A percentile compares a stretch with the other conserved stretches of the same genome.
Conservation (phyloP, 176 grass and related monocot species). For the Eremochloa ophiuroides region DNA sequence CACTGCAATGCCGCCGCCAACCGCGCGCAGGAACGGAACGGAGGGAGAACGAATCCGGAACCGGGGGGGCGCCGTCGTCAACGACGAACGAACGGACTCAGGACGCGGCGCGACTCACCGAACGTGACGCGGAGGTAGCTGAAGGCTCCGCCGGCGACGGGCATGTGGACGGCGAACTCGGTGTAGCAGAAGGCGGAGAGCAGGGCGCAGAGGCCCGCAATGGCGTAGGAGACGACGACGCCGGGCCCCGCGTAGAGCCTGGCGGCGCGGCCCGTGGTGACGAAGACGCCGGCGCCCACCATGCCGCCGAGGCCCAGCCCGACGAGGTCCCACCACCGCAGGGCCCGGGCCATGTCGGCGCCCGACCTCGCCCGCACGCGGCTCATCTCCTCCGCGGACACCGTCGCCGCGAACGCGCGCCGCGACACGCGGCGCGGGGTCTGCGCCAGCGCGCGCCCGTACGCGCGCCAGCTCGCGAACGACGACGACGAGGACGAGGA, state of each 20-base stretch:
- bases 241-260: constrained; percentile 20
- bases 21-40: neutral
- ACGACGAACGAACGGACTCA: neutral
- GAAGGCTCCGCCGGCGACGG: constrained; percentile 65
- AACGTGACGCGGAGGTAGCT: constrained; percentile 86
- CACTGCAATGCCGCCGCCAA: neutral
- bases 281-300: constrained; percentile 60
- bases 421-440: constrained; percentile 23
- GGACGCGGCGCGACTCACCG: constrained; percentile 69
- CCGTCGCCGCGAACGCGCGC: constrained; percentile 39
- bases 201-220: constrained; percentile 81
- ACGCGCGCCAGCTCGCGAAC: constrained; percentile 54
- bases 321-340: constrained; percentile 66
- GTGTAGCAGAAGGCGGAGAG: constrained; percentile 99
- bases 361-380: constrained; percentile 53
- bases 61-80: too few relatives aligned
- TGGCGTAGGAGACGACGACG: constrained; percentile 71
- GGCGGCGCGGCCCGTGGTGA: constrained; percentile 45
- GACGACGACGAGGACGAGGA: neutral
- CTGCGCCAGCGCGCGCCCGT: constrained; percentile 46
- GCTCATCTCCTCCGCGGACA: constrained; percentile 52
- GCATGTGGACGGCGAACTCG: constrained; percentile 94
- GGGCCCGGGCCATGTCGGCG: constrained; percentile 42
- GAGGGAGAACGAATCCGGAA: neutral
- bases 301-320: constrained; percentile 61